A percentile compares a stretch with the other conserved stretches of the same genome.
Conservation (phyloP, 306 rosid genomes). For the Vicia faba region DNA sequence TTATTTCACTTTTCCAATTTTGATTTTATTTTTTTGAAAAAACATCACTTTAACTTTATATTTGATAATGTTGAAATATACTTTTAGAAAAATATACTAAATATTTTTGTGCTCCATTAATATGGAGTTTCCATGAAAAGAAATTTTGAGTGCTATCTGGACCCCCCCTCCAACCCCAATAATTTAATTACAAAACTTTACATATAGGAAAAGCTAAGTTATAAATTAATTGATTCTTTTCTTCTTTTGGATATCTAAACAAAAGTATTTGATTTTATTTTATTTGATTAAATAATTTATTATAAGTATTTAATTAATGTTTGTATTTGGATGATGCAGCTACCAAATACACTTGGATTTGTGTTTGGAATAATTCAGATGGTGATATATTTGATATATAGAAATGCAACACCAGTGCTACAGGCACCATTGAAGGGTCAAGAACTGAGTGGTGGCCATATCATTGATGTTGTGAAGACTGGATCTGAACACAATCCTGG, state of each 20-base stretch:
- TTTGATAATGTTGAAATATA: slow-evolving; percentile 25
- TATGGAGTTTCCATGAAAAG: slow-evolving; percentile 30
- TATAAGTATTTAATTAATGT: neutral
- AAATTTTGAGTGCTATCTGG: slow-evolving; percentile 34
- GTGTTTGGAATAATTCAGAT: slow-evolving; percentile 85
- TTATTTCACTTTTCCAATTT: neutral
- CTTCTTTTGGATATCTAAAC: slow-evolving; percentile 18
- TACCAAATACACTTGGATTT: slow-evolving; percentile 84
- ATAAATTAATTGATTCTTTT: slow-evolving; percentile 21
- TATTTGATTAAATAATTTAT: neutral
- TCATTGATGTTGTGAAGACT: slow-evolving; percentile 62
- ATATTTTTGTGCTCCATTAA: slow-evolving; percentile 31
- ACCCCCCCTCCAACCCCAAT: neutral
- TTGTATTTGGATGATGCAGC: slow-evolving; percentile 48
- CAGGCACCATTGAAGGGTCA: slow-evolving; percentile 61
- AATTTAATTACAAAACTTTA: slow-evolving; percentile 13
- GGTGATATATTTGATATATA: slow-evolving; percentile 68
- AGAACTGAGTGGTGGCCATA: slow-evolving; percentile 58
- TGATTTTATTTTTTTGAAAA: neutral
- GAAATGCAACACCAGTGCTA: slow-evolving; percentile 50
- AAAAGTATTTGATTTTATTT: neutral
- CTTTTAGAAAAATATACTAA: slow-evolving; percentile 8
- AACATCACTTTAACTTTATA: slow-evolving; percentile 6
- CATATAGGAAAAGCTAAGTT: slow-evolving; percentile 1
- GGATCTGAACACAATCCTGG: slow-evolving; percentile 27